phyloP scores from a whole-genome alignment of 495 filamentous ascomycete species.

The Penicillium cataractarum region DNA sequence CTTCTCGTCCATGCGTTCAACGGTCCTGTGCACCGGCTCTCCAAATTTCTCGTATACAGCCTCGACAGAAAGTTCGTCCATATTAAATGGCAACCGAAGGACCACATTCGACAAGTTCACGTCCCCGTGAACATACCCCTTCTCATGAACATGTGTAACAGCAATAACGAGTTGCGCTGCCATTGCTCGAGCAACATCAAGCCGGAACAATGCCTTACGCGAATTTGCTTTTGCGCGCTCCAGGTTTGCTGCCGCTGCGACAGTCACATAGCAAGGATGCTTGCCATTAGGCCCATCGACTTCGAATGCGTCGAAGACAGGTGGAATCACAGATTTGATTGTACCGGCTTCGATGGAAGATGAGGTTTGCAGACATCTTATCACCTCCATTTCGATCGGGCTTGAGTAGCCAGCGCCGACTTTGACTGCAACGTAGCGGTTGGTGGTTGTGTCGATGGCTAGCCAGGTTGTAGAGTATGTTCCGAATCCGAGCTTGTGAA shows the following conservation, averaged over 20 bases:
- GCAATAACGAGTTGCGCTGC: conserved; percentile 40
- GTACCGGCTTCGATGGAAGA: conserved; percentile 12
- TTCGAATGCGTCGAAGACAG: conserved; percentile 37
- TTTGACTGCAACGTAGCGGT: conserved; percentile 33
- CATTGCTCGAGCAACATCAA: conserved; percentile 39
- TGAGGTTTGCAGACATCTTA: conserved; percentile 12
- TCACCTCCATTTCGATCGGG: conserved; percentile 18
- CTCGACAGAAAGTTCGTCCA: conserved; percentile 32
- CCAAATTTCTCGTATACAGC: conserved; percentile 38
- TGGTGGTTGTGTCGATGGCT: background rate
- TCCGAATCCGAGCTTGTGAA: conserved; percentile 44
- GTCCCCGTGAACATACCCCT: conserved; percentile 35
- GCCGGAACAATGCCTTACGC: conserved; percentile 28
- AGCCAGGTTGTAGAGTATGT: conserved; percentile 32
- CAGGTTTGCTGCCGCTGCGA: conserved; percentile 25
- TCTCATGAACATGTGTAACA: conserved; percentile 30
- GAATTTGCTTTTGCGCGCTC: conserved; percentile 29
- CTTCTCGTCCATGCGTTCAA: conserved; percentile 27
- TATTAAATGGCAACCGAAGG: conserved; percentile 25
- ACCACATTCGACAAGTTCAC: conserved; percentile 34
- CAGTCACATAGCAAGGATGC: conserved; percentile 45
- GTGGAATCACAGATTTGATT: conserved; percentile 21
- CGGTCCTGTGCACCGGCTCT: conserved; percentile 23
- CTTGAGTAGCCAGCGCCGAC: conserved; percentile 24
- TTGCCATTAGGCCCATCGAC: conserved; percentile 45